Evolutionary conservation across 805 yeast species (phyloP).

Genomic region (Candida mattraensis): DNA sequence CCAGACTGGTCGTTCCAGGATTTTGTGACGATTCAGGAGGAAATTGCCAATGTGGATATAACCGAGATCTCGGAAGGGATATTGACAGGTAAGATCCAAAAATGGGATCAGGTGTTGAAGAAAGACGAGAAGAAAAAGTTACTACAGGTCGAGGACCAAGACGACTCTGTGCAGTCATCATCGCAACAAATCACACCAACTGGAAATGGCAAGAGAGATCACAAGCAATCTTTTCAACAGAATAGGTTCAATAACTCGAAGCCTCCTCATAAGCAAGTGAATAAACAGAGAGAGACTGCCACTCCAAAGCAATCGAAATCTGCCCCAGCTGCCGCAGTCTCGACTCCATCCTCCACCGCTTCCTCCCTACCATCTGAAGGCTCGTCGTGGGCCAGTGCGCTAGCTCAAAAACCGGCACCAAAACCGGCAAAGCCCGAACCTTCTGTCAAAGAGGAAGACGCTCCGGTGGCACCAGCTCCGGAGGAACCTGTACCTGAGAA

Average conservation of each 20-base stretch:
- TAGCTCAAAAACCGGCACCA: constrained; percentile 26
- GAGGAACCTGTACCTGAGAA: constrained; percentile 11
- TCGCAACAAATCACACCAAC: constrained; percentile 8
- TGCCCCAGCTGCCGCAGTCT: constrained; percentile 9
- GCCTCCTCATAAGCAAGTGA: constrained; percentile 13
- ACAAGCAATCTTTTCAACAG: constrained; percentile 9
- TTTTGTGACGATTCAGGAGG: constrained; percentile 69
- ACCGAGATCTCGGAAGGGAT: constrained; percentile 83
- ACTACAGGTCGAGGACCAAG: constrained; percentile 23
- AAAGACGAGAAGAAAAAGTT: constrained; percentile 54
- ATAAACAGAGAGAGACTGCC: constrained; percentile 16
- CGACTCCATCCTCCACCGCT: constrained; percentile 16
- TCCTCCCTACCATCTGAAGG: constrained; percentile 22
- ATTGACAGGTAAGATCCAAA: constrained; percentile 83
- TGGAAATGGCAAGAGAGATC: constrained; percentile 16
- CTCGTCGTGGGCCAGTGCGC: constrained; percentile 37
- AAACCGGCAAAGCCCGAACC: constrained; percentile 11
- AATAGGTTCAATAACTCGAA: constrained; percentile 15
- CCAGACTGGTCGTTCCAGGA: constrained; percentile 95
- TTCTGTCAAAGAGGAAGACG: constrained; percentile 14
- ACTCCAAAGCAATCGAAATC: constrained; percentile 10
- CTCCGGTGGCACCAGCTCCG: constrained; percentile 5
- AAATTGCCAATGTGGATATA: constrained; percentile 62
- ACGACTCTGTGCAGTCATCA: constrained; percentile 11
- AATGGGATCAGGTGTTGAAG: constrained; percentile 91